Percentiles rank a stretch among this genome's conserved stretches.
Evolutionary conservation across 2,329 filamentous ascomycete genomes (phyloP).

Genomic region (Beauveria rudraprayagi): DNA sequence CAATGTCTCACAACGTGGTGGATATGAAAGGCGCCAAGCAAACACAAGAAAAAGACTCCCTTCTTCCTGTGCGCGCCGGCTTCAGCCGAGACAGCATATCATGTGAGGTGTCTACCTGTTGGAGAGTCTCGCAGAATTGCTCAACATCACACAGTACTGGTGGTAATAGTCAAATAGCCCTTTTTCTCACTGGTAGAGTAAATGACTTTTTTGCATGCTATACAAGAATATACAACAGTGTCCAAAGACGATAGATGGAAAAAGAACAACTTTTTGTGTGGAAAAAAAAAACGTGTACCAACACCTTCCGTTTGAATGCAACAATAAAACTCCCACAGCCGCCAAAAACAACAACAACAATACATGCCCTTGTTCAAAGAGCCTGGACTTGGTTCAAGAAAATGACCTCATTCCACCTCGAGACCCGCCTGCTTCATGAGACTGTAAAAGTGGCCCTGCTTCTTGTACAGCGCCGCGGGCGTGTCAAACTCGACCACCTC

Average conservation of each 20-base stretch:
- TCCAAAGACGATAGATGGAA: background rate
- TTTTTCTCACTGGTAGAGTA: background rate
- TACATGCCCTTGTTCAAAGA: background rate
- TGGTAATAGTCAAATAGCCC: background rate
- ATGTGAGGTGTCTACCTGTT: too few species aligned
- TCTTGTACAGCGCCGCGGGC: conserved; percentile 67
- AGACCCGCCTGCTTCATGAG: conserved; percentile 88
- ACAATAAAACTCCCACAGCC: background rate
- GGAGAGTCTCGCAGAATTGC: background rate
- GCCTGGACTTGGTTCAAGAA: too few species aligned
- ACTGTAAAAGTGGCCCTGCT: conserved; percentile 74
- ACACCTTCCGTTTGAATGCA: background rate
- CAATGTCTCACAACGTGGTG: background rate
- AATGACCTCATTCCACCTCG: conserved; percentile 30
- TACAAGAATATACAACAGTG: background rate
- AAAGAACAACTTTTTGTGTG: background rate
- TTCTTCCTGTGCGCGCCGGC: background rate
- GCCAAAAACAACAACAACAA: background rate
- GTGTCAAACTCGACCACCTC: conserved; percentile 89
- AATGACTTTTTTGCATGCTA: background rate
- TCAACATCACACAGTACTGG: background rate
- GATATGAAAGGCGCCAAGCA: too few species aligned
- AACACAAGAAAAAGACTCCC: background rate
- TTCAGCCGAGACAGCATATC: background rate
- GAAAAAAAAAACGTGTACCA: background rate